phyloP scores from a whole-genome alignment of 2,329 filamentous ascomycete species.

The Elsinoe ampelina region DNA sequence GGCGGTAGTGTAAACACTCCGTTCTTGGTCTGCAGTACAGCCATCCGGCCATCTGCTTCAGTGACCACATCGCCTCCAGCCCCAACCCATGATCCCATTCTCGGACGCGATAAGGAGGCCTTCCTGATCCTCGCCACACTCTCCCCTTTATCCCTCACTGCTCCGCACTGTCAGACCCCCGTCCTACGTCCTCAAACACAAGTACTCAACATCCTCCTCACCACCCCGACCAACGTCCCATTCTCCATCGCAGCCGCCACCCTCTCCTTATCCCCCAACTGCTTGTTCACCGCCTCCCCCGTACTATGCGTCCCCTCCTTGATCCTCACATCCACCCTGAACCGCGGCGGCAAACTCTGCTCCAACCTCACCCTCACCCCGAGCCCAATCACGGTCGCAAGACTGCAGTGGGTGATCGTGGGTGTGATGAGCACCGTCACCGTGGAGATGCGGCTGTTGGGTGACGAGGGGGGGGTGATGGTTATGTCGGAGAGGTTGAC shows the following conservation, averaged over 20 bases:
- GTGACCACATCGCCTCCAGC: too few relatives aligned
- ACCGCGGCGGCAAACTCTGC: conserved; percentile 82
- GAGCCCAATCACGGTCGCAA: conserved; percentile 91
- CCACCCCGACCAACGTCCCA: conserved; percentile 41
- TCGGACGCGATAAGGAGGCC: too few relatives aligned
- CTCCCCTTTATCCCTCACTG: too few relatives aligned
- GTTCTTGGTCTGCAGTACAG: neutral
- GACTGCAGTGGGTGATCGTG: conserved; percentile 91
- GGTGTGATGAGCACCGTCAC: conserved; percentile 88
- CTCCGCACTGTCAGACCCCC: too few relatives aligned
- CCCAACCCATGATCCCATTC: neutral
- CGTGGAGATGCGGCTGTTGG: conserved; percentile 55
- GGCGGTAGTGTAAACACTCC: too few relatives aligned
- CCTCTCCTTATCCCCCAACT: conserved; percentile 43
- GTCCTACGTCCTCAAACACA: conserved; percentile 20
- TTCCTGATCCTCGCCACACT: too few relatives aligned
- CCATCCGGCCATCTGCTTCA: neutral
- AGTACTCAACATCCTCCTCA: conserved; percentile 62
- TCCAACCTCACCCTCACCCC: conserved; percentile 87
- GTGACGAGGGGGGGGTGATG: conserved; percentile 59
- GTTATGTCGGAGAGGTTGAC: conserved; percentile 92
- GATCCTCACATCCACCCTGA: conserved; percentile 83
- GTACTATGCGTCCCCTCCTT: conserved; percentile 95
- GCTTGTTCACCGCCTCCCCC: conserved; percentile 74
- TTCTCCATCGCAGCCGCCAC: conserved; percentile 57